These are phyloP conservation scores for Sphaerostilbella broomeana DNA, from an alignment of 2,329 filamentous ascomycete genomes.

Conservation along the genomic window DNA sequence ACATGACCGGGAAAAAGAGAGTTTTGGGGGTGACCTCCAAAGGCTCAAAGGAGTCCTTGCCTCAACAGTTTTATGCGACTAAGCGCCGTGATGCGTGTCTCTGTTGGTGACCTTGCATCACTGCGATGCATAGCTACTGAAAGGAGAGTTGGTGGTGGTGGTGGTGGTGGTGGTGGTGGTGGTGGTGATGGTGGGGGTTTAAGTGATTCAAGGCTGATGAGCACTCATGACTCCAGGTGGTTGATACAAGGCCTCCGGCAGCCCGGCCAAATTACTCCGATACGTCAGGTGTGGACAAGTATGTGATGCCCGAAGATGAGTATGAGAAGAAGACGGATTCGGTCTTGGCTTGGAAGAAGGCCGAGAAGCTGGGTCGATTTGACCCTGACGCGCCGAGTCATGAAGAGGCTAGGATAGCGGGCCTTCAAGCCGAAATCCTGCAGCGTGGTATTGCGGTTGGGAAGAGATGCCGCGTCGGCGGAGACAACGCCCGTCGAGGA, in stretches of 20 bases:
- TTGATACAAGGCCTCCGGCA: constrained; percentile 69
- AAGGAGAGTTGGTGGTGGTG: constrained; percentile 5
- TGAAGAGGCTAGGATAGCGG: constrained; percentile 64
- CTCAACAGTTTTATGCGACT: constrained; percentile 6
- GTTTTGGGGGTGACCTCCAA: no score
- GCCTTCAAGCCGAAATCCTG: constrained; percentile 62
- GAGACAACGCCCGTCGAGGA: constrained; percentile 63
- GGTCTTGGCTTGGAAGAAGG: constrained; percentile 91
- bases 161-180: no score
- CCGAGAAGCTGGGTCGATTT: constrained; percentile 93
- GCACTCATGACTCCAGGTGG: no score
- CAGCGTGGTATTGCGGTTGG: constrained; percentile 60
- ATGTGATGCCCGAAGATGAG: constrained; percentile 75
- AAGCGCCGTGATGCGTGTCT: constrained; percentile 6
- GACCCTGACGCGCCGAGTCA: constrained; percentile 74
- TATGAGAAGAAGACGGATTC: constrained; percentile 84
- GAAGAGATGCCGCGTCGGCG: constrained; percentile 57
- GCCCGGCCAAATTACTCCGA: constrained; percentile 77
- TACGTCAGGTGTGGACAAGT: constrained; percentile 77
- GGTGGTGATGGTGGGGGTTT: no score
- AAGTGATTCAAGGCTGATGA: no score
- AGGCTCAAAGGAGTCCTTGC: constrained; percentile 8
- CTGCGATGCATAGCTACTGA: constrained; percentile 8
- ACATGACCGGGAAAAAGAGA: not conserved
- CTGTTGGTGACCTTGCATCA: constrained; percentile 2